A percentile compares a stretch with the other conserved stretches of the same genome.
Evolutionary conservation across 208 protist species (phyloP).

Genomic region (Novymonas esmeraldas): DNA sequence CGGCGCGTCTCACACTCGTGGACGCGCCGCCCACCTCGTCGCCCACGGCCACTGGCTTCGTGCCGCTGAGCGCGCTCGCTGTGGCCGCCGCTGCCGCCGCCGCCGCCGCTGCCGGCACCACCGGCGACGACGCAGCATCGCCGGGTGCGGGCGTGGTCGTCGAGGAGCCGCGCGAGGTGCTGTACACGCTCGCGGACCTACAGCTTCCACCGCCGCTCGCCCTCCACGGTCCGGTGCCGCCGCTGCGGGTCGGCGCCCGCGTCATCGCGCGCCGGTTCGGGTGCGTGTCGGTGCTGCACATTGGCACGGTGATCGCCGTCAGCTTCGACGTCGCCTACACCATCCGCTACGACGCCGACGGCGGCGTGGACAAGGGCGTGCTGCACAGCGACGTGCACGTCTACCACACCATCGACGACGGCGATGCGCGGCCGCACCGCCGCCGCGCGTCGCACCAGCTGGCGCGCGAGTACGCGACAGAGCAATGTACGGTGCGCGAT

Average conservation of each 20-base stretch:
- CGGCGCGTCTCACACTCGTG: not conserved
- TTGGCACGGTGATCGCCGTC: slow-evolving; percentile 52
- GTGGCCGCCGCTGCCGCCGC: not conserved
- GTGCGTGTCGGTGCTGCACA: slow-evolving; percentile 37
- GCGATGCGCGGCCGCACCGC: not conserved
- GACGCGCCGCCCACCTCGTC: not conserved
- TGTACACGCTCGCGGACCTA: slow-evolving; percentile 43
- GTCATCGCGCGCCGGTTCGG: slow-evolving; percentile 63
- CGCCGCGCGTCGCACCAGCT: not conserved
- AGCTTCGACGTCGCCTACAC: slow-evolving; percentile 68
- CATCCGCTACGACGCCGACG: slow-evolving; percentile 56
- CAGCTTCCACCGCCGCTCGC: slow-evolving; percentile 54
- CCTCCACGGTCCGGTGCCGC: slow-evolving; percentile 42
- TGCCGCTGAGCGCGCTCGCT: not conserved
- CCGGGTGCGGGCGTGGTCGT: not conserved
- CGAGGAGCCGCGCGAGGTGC: slow-evolving; percentile 25
- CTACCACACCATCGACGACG: slow-evolving; percentile 38
- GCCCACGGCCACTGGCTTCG: not conserved
- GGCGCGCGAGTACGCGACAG: slow-evolving; percentile 4
- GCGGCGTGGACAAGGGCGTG: slow-evolving; percentile 52
- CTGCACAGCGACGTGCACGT: slow-evolving; percentile 74
- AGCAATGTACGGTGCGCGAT: slow-evolving; percentile 66
- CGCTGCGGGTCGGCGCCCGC: slow-evolving; percentile 50
- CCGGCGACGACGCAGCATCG: not conserved
- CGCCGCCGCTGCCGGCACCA: not conserved